Evolutionary conservation across 352 stramenopile species (phyloP).

Genomic region (Pythium phragmitis): DNA sequence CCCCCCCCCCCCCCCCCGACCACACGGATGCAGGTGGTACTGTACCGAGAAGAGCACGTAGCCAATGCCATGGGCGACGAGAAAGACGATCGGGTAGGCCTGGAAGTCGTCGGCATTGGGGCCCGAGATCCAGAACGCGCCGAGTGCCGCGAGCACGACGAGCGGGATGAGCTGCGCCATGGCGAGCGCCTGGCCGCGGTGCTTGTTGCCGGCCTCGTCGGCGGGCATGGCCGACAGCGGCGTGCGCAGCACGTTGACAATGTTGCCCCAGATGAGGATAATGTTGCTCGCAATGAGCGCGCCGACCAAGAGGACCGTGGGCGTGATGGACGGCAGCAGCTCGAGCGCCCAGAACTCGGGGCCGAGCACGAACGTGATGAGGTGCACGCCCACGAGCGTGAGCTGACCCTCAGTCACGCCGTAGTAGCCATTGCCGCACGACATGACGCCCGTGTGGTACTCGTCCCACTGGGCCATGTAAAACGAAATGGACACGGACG

Average conservation of each 20-base stretch:
- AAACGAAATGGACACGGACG: slow-evolving; percentile 78
- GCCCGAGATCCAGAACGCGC: slow-evolving; percentile 72
- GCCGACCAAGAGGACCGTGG: slow-evolving; percentile 45
- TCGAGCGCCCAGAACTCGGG: slow-evolving; percentile 51
- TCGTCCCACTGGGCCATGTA: slow-evolving; percentile 89
- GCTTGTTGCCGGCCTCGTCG: slow-evolving; percentile 81
- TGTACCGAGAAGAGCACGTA: slow-evolving; percentile 85
- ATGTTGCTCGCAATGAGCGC: slow-evolving; percentile 75
- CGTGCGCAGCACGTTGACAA: slow-evolving; percentile 67
- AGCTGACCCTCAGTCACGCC: slow-evolving; percentile 86
- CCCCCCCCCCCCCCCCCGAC: too few relatives aligned
- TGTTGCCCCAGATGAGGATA: slow-evolving; percentile 69
- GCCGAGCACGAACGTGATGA: slow-evolving; percentile 58
- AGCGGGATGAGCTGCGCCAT: slow-evolving; percentile 76
- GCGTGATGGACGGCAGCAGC: slow-evolving; percentile 46
- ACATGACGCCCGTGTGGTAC: slow-evolving; percentile 90
- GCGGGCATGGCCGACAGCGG: slow-evolving; percentile 49
- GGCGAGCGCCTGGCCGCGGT: slow-evolving; percentile 79
- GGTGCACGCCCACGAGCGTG: slow-evolving; percentile 64
- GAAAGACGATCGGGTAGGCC: slow-evolving; percentile 71
- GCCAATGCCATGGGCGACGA: slow-evolving; percentile 77
- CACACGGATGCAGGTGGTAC: slow-evolving; percentile 7
- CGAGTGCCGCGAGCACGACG: slow-evolving; percentile 50
- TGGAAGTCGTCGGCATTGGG: slow-evolving; percentile 64
- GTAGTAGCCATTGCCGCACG: slow-evolving; percentile 82